Conservation (phyloP, 805 yeast species). For the Candida nanaspora region DNA sequence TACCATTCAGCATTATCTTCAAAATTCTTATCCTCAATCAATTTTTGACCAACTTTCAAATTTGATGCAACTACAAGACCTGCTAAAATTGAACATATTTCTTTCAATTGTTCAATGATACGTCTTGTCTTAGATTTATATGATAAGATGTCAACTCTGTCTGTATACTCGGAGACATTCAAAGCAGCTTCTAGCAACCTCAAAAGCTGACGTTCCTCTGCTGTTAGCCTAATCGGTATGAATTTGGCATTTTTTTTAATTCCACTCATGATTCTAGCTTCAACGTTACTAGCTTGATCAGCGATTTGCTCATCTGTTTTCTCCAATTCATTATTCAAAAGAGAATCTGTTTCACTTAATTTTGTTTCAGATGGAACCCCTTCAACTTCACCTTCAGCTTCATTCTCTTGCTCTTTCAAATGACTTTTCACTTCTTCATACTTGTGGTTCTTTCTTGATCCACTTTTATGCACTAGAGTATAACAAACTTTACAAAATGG, state of each 20-base stretch:
- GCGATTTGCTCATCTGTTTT: slow-evolving; percentile 11
- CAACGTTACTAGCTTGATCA: slow-evolving; percentile 6
- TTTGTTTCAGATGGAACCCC: too few relatives aligned
- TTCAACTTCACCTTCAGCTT: slow-evolving; percentile 6
- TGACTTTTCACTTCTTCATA: slow-evolving; percentile 17
- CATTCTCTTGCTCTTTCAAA: slow-evolving; percentile 10
- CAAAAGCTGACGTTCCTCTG: slow-evolving; percentile 62
- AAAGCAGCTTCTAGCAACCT: slow-evolving; percentile 68
- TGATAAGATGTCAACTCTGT: slow-evolving; percentile 63
- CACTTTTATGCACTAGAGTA: slow-evolving; percentile 62
- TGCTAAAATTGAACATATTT: slow-evolving; percentile 71
- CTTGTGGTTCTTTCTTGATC: slow-evolving; percentile 45
- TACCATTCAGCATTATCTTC: slow-evolving; percentile 69
- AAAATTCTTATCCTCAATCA: slow-evolving; percentile 61
- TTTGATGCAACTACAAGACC: slow-evolving; percentile 76
- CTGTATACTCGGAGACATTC: slow-evolving; percentile 74
- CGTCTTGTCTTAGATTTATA: slow-evolving; percentile 63
- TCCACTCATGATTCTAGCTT: slow-evolving; percentile 23
- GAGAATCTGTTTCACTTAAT: too few relatives aligned
- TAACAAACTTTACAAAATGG: slow-evolving; percentile 65
- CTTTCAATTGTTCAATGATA: slow-evolving; percentile 64
- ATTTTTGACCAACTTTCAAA: slow-evolving; percentile 58
- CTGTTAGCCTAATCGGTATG: slow-evolving; percentile 63
- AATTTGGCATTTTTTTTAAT: slow-evolving; percentile 40
- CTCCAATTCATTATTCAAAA: slow-evolving; percentile 7